phyloP scores from a whole-genome alignment of 495 filamentous ascomycete genomes.

The Penicillium cinerascens region DNA sequence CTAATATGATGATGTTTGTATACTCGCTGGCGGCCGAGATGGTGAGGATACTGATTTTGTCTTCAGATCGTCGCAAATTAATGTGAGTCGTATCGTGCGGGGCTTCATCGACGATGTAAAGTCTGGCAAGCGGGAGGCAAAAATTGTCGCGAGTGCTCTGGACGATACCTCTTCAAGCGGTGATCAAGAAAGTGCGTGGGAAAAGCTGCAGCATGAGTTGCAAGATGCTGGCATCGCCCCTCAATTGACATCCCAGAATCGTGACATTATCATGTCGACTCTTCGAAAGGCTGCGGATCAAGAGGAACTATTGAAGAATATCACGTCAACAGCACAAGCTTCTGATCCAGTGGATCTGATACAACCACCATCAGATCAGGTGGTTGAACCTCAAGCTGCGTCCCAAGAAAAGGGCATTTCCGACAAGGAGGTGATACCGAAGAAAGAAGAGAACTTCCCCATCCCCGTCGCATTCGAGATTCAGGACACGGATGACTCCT shows the following conservation, averaged over 20 bases:
- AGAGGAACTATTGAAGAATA: constrained; percentile 3
- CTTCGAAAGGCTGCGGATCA: constrained; percentile 7
- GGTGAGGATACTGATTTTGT: neutral
- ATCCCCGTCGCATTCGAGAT: constrained; percentile 3
- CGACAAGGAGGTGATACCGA: neutral
- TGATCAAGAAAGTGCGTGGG: constrained; percentile 11
- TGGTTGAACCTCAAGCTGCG: neutral
- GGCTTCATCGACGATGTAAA: constrained; percentile 8
- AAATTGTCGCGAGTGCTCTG: constrained; percentile 3
- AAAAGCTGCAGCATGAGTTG: constrained; percentile 10
- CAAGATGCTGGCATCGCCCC: constrained; percentile 6
- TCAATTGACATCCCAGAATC: constrained; percentile 10
- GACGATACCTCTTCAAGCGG: neutral
- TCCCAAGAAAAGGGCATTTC: neutral
- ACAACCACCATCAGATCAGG: neutral
- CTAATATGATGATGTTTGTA: constrained; percentile 22
- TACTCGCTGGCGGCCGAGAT: neutral
- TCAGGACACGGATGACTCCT: constrained; percentile 1
- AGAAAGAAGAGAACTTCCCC: constrained; percentile 3
- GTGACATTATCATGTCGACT: constrained; percentile 9
- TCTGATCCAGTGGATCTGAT: neutral
- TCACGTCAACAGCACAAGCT: neutral
- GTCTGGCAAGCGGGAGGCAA: constrained; percentile 1
- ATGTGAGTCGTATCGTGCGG: constrained; percentile 8
- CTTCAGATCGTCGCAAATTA: constrained; percentile 15